These are phyloP conservation scores for Coemansia sp. DNA, from an alignment of 192 early-diverging fungal species.

Conservation along the genomic window DNA sequence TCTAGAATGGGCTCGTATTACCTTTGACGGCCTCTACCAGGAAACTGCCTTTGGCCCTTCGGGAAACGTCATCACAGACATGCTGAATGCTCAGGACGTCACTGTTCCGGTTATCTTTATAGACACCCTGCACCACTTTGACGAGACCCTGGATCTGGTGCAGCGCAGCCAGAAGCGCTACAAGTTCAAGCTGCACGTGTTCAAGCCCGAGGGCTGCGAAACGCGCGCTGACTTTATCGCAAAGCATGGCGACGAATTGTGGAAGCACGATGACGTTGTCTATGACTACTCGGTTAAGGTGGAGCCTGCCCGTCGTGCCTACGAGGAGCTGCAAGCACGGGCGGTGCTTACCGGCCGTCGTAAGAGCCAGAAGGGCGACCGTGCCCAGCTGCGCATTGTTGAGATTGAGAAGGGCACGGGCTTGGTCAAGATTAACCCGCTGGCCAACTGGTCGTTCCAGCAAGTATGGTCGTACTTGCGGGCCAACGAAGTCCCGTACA, in stretches of 20 bases:
- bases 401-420: slow-evolving; percentile 75
- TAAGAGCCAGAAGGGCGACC: slow-evolving; percentile 80
- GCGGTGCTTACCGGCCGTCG: slow-evolving; percentile 90
- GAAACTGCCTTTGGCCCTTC: slow-evolving; percentile 94
- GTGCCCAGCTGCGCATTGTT: slow-evolving; percentile 70
- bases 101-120: slow-evolving; percentile 79
- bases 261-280: slow-evolving; percentile 73
- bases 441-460: slow-evolving; percentile 88
- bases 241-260: slow-evolving; percentile 75
- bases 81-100: slow-evolving; percentile 69
- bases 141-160: slow-evolving; percentile 83
- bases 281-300: slow-evolving; percentile 95
- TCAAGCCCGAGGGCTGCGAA: slow-evolving; percentile 64
- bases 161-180: slow-evolving; percentile 65
- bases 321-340: slow-evolving; percentile 67
- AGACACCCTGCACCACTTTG: slow-evolving; percentile 94
- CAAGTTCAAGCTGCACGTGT: slow-evolving; percentile 67
- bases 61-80: slow-evolving; percentile 83
- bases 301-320: slow-evolving; percentile 87
- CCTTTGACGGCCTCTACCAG: slow-evolving; percentile 80
- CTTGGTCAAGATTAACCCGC: slow-evolving; percentile 88
- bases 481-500: slow-evolving; percentile 87
- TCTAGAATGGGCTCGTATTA: slow-evolving; percentile 81
- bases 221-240: slow-evolving; percentile 67
- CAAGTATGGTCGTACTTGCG: slow-evolving; percentile 84